A percentile compares a stretch with the other conserved stretches of the same genome.
Evolutionary conservation across 257 asterid genomes (phyloP).

Genomic region (Lycium ferocissimum): DNA sequence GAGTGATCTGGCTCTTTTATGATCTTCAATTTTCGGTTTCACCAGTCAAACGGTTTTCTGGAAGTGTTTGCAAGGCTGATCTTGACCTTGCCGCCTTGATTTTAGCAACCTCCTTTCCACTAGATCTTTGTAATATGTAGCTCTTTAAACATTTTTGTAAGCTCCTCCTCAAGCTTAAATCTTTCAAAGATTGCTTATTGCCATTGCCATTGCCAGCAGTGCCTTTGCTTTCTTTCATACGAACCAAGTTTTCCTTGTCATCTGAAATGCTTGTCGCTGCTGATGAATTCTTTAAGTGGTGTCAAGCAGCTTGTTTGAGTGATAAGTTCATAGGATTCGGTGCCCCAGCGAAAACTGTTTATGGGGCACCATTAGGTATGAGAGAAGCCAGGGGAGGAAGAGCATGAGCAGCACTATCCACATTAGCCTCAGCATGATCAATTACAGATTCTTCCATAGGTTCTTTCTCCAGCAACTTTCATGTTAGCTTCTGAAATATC

Average conservation of each 20-base stretch:
- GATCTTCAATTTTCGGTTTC: slow-evolving; percentile 32
- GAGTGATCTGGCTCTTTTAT: slow-evolving; percentile 4
- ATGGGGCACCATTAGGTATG: not conserved
- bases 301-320: no score
- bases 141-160: slow-evolving; percentile 24
- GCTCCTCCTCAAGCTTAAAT: not conserved
- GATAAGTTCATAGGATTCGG: no score
- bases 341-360: not conserved
- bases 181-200: no score
- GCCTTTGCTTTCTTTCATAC: no score
- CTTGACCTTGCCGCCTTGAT: slow-evolving; percentile 29
- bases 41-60: slow-evolving; percentile 39
- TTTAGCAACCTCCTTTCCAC: slow-evolving; percentile 5
- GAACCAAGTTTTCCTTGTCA: no score
- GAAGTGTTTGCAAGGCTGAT: slow-evolving; percentile 55
- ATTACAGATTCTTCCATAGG: slow-evolving; percentile 7
- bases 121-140: not conserved
- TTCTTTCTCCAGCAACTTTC: not conserved
- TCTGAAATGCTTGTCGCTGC: no score
- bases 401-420: slow-evolving; percentile 10
- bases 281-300: no score
- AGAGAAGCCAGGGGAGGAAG: not conserved
- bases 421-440: not conserved
- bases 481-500: not conserved
- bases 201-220: no score